Base-by-base conservation (phyloP, 139 green algal species). In the Asterochloris erici region DNA sequence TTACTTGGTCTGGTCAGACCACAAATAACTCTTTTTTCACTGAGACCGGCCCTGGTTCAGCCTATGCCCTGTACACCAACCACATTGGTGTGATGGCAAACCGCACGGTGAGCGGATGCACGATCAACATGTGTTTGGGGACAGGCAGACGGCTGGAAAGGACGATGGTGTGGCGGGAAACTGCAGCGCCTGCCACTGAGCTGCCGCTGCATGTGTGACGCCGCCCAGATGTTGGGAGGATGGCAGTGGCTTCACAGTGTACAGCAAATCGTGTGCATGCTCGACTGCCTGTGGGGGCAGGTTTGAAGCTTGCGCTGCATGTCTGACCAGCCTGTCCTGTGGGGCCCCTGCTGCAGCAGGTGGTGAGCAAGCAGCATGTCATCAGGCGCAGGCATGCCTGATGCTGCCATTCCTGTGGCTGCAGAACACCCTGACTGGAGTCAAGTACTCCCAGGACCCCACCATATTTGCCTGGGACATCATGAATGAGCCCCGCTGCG, bases 341-440 rank as follows among this genome's bases (percentile, higher is more conserved):
- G 38, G 6, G 38, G 38, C 38, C n/a, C n/a, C 2, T 54, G 38
- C 38, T 54, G 10, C 66, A 73, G 66, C 66, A 9, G 19, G 10
- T 24, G 66, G 76, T 62, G n/a, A 87, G 74, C 79, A 74, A 83
- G 74, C 27, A 69, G 62, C 78, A 85, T 70, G 80, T 86, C 12
- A 75, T 2, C 38, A 54, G 38, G 38, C 6, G 38, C 38, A 86
- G 61, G 79, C 81, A 13, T 78, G 90, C 28, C 6, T 86, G 14
- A 85, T n/a, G 61, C 83, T 86, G 16, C 73, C 81, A 26, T 23
- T 73, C 54, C 11, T 61, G 38, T 54, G 38, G 38, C 38, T 54
- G 38, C 38, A 54, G 24, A 91, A 91, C 79, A 87, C 78, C 79
- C 86, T 91, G 82, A 91, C 88, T 77, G 86, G 86, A 19, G 74